Percentiles rank a stretch among this genome's conserved stretches.
Conservation (phyloP, 2,329 filamentous ascomycete genomes). For the Fusarium sp. region DNA sequence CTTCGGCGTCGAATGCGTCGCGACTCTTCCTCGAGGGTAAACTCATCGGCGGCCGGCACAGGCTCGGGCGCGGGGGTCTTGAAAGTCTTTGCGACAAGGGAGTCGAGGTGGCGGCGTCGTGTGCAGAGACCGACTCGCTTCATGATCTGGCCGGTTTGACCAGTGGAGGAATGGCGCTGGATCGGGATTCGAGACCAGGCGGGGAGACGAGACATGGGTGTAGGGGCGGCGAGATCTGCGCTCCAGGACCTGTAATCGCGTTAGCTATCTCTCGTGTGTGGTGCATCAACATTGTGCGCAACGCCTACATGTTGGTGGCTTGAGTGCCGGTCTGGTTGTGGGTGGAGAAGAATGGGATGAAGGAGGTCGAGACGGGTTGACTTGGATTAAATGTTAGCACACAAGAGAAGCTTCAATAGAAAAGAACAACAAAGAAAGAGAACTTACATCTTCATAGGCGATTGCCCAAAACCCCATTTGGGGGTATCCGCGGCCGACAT, state of each 20-base stretch:
- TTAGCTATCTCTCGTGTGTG: slow-evolving; percentile 18
- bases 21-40: slow-evolving; percentile 14
- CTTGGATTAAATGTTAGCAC: slow-evolving; percentile 36
- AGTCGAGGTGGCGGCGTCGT: neutral
- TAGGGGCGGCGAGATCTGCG: slow-evolving; percentile 30
- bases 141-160: slow-evolving; percentile 44
- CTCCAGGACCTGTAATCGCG: slow-evolving; percentile 37
- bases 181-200: slow-evolving; percentile 47
- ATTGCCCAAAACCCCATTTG: slow-evolving; percentile 37
- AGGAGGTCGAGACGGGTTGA: slow-evolving; percentile 37
- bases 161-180: slow-evolving; percentile 38
- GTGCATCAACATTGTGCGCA: neutral
- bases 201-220: slow-evolving; percentile 36
- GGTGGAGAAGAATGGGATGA: slow-evolving; percentile 43
- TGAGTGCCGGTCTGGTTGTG: slow-evolving; percentile 13
- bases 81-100: neutral
- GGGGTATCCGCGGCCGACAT: slow-evolving; percentile 38
- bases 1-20: slow-evolving; percentile 24
- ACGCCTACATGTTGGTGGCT: slow-evolving; percentile 30
- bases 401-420: neutral
- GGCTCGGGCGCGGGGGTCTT: neutral
- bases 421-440: no score
- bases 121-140: slow-evolving; percentile 43
- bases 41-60: slow-evolving; percentile 3
- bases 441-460: slow-evolving; percentile 37